A percentile compares a stretch with the other conserved stretches of the same genome.
Conservation (phyloP, 768 basidiomycete species). For the Leucosporidium scottii region DNA sequence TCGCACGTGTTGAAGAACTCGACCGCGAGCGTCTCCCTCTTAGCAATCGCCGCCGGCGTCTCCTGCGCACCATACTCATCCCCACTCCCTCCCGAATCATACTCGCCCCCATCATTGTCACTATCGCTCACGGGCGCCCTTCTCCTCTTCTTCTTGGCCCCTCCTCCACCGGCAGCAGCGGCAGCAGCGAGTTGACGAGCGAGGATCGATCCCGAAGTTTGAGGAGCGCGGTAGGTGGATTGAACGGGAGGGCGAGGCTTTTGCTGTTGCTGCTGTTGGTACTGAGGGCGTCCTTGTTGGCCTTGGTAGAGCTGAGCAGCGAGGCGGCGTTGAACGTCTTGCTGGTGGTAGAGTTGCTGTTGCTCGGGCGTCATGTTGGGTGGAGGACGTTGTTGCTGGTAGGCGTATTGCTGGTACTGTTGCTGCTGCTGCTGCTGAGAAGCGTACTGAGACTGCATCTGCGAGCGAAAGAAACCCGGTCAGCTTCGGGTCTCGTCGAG, state of each 20-base stretch:
- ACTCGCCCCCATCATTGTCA: constrained; percentile 1
- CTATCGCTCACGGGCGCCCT: constrained; percentile 11
- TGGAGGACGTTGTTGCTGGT: not conserved
- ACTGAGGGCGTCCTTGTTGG: not conserved
- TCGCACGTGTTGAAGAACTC: constrained; percentile 47
- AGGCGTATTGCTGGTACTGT: constrained; percentile 1
- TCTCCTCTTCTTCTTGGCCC: constrained; percentile 18
- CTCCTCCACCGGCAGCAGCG: not conserved
- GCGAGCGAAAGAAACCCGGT: not conserved
- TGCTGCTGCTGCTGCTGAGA: not conserved
- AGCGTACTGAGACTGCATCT: not conserved
- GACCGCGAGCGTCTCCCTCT: constrained; percentile 32
- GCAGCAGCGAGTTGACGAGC: constrained; percentile 19
- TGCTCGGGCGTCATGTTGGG: not conserved
- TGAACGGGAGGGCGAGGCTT: not conserved
- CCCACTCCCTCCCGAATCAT: constrained; percentile 23
- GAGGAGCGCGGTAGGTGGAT: no score
- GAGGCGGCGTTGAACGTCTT: not conserved
- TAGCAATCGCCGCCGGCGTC: constrained; percentile 22
- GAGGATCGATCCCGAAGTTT: constrained; percentile 13
- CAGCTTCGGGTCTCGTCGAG: no score
- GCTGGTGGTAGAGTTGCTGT: not conserved
- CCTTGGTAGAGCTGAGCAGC: not conserved
- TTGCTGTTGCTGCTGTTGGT: constrained; percentile 8
- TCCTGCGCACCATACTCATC: constrained; percentile 29